Percentiles rank a stretch among this genome's conserved stretches.
These are phyloP conservation scores for Wallacemonas sp. DNA, from an alignment of 208 protist species.

Conservation along the genomic window DNA sequence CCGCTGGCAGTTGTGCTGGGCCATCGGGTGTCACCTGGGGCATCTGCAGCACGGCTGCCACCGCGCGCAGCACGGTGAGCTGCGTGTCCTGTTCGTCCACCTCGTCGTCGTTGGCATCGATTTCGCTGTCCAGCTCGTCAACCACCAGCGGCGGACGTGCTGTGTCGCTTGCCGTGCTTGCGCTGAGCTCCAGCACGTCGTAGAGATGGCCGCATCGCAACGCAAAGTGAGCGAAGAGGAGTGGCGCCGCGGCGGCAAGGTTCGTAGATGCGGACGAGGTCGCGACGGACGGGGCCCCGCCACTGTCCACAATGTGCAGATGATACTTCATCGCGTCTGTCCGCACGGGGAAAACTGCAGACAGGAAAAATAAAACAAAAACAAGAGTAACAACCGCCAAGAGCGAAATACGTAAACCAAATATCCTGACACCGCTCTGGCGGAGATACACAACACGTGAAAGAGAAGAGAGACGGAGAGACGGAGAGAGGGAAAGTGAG, in stretches of 20 bases:
- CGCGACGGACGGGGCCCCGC: slow-evolving; percentile 7
- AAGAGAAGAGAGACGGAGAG: slow-evolving; percentile 15
- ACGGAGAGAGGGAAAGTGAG: slow-evolving; percentile 9
- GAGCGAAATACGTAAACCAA: no score
- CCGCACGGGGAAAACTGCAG: not conserved
- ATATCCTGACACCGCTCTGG: no score
- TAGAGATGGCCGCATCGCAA: slow-evolving; percentile 66
- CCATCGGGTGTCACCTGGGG: not conserved
- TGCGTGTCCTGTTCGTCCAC: slow-evolving; percentile 23
- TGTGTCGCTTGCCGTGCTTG: slow-evolving; percentile 44
- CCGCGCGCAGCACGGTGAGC: slow-evolving; percentile 22
- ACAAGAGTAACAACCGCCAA: not conserved
- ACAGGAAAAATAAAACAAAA: slow-evolving; percentile 11
- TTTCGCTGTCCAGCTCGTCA: slow-evolving; percentile 1
- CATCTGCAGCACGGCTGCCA: slow-evolving; percentile 6
- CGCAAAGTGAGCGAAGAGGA: slow-evolving; percentile 71
- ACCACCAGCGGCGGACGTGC: slow-evolving; percentile 3
- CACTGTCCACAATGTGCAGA: slow-evolving; percentile 75
- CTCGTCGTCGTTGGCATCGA: not conserved
- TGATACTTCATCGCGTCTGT: slow-evolving; percentile 58
- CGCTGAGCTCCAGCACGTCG: slow-evolving; percentile 58
- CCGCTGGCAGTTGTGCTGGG: not conserved
- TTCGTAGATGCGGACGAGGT: not conserved
- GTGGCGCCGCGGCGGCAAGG: slow-evolving; percentile 32
- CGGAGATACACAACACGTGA: no score